Evolutionary conservation across 139 green algal genomes (phyloP), one percentile per base, ranked within the genome.

Genomic region (Tetradesmus obliquus): DNA sequence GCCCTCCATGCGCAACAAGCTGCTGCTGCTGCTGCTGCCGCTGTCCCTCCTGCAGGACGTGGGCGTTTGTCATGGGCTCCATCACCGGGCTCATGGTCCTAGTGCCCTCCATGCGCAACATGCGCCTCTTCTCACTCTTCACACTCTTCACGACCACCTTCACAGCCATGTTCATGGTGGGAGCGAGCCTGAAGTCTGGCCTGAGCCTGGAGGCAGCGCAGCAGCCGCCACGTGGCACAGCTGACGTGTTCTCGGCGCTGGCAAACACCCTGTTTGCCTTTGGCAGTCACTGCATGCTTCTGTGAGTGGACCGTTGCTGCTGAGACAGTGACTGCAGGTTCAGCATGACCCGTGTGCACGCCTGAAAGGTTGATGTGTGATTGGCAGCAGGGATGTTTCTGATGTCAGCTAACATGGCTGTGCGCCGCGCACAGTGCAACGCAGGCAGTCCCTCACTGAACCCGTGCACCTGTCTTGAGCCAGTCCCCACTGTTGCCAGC

Each of bases 91-190:
- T 91, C 20, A 91, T 91, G 87, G 87, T 84, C 15, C 17, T 91
- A 2, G 69, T 91, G 15, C 87, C 87, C 87, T 85, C 87, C 3
- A 72, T 91, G 69, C 87, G 71, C 87, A 91, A 91, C 72, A 91
- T 91, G 87, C 60, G 86, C 20, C 51, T 91, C 8, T 91, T 91
- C 51, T 69, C 87, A 3, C 17, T 91, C 72, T 71, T 91, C 45
- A 71, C 87, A 2, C 87, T 91, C 22, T 69, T 91, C 71, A 71
- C 45, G 55, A 91, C 87, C 17, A 91, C 87, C 9, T 91, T 74
- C 71, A 91, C 87, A 17, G 10, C 87, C 5, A 12, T 69, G 20
- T 91, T 66, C 87, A 91, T 91, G 87, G 17, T 51, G 3, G 19
- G 24, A 5, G 87, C 76, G 5, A 91, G 87, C 71, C 19, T 84